Percentiles rank a stretch among this genome's conserved stretches.
phyloP scores from a whole-genome alignment of 2,329 filamentous ascomycete species.

The Pseudopyricularia cyperi region DNA sequence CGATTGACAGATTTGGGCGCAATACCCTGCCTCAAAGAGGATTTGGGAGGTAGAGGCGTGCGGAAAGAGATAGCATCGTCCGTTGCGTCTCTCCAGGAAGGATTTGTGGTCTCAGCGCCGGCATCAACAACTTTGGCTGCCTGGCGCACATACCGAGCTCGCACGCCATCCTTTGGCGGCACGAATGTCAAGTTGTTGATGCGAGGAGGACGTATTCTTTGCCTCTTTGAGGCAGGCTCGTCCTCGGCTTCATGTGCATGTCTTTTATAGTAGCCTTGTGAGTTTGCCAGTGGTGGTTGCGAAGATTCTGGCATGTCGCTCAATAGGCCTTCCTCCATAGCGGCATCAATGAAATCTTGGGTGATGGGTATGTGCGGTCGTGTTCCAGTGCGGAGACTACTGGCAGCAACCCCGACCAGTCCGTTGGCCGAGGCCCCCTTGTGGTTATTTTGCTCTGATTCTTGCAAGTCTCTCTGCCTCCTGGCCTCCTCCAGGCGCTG shows the following conservation, averaged over 20 bases:
- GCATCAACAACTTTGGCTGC: background rate
- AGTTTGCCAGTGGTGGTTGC: background rate
- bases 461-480: constrained; percentile 3
- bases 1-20: constrained; percentile 23
- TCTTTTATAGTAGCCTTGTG: background rate
- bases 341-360: constrained; percentile 24
- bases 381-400: constrained; percentile 24
- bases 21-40: constrained; percentile 16
- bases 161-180: background rate
- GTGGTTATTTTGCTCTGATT: background rate
- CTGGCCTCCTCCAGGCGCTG: constrained; percentile 8
- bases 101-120: background rate
- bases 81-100: background rate
- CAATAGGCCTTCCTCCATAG: constrained; percentile 24
- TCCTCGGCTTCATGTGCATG: background rate
- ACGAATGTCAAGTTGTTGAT: background rate
- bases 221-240: constrained; percentile 2
- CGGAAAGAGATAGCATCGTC: background rate
- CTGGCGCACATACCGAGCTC: background rate
- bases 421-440: background rate
- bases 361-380: constrained; percentile 23
- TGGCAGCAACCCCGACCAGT: constrained; percentile 26
- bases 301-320: constrained; percentile 12
- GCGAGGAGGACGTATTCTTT: background rate
- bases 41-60: constrained; percentile 2